Evolutionary conservation across 1,284 basidiomycete genomes (phyloP), one percentile per base, ranked within the genome.

Genomic region (Afroboletus lepidellus): DNA sequence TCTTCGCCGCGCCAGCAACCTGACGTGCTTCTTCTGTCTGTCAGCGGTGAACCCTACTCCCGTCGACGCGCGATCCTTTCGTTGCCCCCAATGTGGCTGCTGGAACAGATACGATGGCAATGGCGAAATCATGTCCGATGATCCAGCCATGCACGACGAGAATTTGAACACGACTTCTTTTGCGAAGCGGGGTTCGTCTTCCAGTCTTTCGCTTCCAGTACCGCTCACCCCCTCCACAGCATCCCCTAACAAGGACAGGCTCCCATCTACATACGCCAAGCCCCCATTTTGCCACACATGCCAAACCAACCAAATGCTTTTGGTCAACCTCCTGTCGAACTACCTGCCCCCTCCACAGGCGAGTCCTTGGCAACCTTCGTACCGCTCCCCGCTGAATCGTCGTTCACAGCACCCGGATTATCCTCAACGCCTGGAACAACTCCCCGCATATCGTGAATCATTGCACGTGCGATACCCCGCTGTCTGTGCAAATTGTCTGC

Each of bases 91-190:
- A n/a, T 91, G 88, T 61, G 71, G 71, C 30, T 88, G 85, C 61
- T 83, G 80, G 82, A 91, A 91, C 66, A 78, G 82, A 45, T 90
- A 81, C 64, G 82, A 88, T 61, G 66, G 73, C 21, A 69, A 73
- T 18, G 92, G 91, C 27, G 81, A 90, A 57, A 90, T 94, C 57
- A 63, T 86, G 34, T 90, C 89, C 1, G 86, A 92, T 58, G 84
- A 92, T 51, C 87, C 92, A n/a, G 90, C 90, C 0, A 94, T 93
- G 89, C 84, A 90, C 60, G 83, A 92, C 57, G 81, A 90, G 60
- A 70, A 75, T 2, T 61, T 92, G 53, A 95, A 95, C 65, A 60
- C 70, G 1, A 68, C 63, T 15, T 89, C 88, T 1, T 95, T 94
- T 67, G 78, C 84, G 0, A 83, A 79, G 62, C 77, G 92, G 69